phyloP scores from a whole-genome alignment of 2,329 filamentous ascomycete species.

The Trichoderma oligosporum region DNA sequence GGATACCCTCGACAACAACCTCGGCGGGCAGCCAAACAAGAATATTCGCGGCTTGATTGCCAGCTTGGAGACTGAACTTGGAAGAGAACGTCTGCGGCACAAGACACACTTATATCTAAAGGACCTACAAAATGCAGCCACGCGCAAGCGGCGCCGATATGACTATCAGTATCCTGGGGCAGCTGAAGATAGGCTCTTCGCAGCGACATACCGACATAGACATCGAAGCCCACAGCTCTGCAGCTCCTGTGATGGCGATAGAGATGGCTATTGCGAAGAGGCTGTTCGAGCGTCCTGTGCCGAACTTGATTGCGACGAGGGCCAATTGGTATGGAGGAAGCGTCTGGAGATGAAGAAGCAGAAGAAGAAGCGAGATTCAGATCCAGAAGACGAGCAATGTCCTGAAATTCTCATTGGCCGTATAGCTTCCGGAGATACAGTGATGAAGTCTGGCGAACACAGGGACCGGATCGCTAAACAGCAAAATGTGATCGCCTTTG shows the following conservation, averaged over 20 bases:
- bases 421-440: no score
- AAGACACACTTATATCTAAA: slow-evolving; percentile 15
- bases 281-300: slow-evolving; percentile 17
- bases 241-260: slow-evolving; percentile 13
- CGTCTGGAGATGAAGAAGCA: neutral
- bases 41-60: slow-evolving; percentile 30
- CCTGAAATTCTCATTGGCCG: no score
- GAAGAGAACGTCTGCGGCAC: neutral
- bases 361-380: no score
- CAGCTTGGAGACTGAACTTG: slow-evolving; percentile 22
- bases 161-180: slow-evolving; percentile 28
- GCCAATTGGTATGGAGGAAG: no score
- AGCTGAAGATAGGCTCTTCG: slow-evolving; percentile 30
- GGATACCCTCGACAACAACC: slow-evolving; percentile 25
- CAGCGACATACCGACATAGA: slow-evolving; percentile 31
- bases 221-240: slow-evolving; percentile 23
- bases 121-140: slow-evolving; percentile 15
- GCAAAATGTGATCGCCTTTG: no score
- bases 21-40: slow-evolving; percentile 25
- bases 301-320: slow-evolving; percentile 13
- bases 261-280: slow-evolving; percentile 11
- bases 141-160: no score
- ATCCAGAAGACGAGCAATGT: no score
- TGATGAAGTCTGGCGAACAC: no score
- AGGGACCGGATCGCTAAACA: no score